Percentiles rank a stretch among this genome's conserved stretches.
Conservation (phyloP, 805 yeast genomes). For the Pichia exigua region DNA sequence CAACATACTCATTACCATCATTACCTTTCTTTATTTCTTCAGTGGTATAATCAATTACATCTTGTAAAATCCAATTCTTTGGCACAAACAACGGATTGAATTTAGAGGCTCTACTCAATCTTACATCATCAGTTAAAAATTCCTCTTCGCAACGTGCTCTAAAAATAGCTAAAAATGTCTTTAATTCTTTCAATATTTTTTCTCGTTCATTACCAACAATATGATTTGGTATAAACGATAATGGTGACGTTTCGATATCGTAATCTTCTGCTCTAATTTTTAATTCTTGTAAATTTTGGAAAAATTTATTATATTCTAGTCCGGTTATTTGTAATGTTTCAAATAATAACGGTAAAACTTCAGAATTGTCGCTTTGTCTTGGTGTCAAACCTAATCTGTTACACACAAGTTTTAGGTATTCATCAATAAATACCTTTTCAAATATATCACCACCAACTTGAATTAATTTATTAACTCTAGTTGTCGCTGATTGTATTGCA, state of each 20-base stretch:
- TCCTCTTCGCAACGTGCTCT: slow-evolving; percentile 31
- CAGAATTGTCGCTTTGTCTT: slow-evolving; percentile 33
- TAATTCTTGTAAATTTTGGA: slow-evolving; percentile 50
- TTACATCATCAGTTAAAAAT: slow-evolving; percentile 29
- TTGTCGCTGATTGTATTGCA: slow-evolving; percentile 41
- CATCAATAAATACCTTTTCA: slow-evolving; percentile 50
- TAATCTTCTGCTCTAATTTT: slow-evolving; percentile 27
- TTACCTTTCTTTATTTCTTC: slow-evolving; percentile 1
- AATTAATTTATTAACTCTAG: slow-evolving; percentile 59
- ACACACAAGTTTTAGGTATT: slow-evolving; percentile 51
- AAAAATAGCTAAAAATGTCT: slow-evolving; percentile 48
- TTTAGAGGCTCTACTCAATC: slow-evolving; percentile 35
- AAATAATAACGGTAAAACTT: slow-evolving; percentile 52
- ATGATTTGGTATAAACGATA: slow-evolving; percentile 24
- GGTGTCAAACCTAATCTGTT: slow-evolving; percentile 60
- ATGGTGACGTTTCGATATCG: slow-evolving; percentile 22
- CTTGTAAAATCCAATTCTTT: slow-evolving; percentile 78
- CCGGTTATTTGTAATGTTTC: slow-evolving; percentile 51
- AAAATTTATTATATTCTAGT: slow-evolving; percentile 76
- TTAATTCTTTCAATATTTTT: slow-evolving; percentile 32
- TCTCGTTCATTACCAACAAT: slow-evolving; percentile 14
- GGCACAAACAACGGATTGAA: slow-evolving; percentile 79
- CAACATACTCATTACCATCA: slow-evolving; percentile 42
- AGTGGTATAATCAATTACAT: slow-evolving; percentile 52
- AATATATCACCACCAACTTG: slow-evolving; percentile 57